Evolutionary conservation across 768 basidiomycete species (phyloP).

Genomic region (Neoboletus magnificus): DNA sequence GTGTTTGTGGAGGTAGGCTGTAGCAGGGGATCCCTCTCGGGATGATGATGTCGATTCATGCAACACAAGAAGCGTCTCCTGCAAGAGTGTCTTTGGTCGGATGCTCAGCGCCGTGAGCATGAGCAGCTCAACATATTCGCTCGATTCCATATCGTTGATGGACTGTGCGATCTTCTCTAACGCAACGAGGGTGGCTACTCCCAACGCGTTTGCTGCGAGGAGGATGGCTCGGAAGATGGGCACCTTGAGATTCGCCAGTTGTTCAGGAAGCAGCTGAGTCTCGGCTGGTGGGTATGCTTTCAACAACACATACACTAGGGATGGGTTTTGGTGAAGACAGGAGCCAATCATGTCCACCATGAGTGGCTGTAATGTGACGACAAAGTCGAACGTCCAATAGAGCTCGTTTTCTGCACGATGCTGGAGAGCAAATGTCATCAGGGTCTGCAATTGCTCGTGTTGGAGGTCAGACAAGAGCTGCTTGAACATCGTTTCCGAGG

Average conservation of each 20-base stretch:
- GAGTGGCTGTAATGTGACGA: slow-evolving; percentile 28
- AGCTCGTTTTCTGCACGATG: slow-evolving; percentile 55
- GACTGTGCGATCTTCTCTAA: slow-evolving; percentile 50
- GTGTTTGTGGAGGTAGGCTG: slow-evolving; percentile 51
- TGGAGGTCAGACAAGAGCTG: slow-evolving; percentile 22
- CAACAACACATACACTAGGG: slow-evolving; percentile 52
- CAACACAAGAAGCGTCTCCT: slow-evolving; percentile 59
- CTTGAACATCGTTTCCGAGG: slow-evolving; percentile 16
- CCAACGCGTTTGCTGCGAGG: slow-evolving; percentile 51
- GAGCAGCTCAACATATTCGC: slow-evolving; percentile 50
- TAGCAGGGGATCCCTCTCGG: slow-evolving; percentile 22
- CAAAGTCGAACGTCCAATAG: slow-evolving; percentile 47
- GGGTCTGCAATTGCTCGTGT: slow-evolving; percentile 14
- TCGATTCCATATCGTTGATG: slow-evolving; percentile 40
- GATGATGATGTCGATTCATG: slow-evolving; percentile 42
- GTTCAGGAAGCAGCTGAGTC: slow-evolving; percentile 31
- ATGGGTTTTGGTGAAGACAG: slow-evolving; percentile 52
- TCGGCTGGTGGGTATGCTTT: slow-evolving; percentile 47
- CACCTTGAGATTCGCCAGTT: slow-evolving; percentile 24
- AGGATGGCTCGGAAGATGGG: slow-evolving; percentile 48
- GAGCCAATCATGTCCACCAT: slow-evolving; percentile 31
- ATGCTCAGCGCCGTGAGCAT: slow-evolving; percentile 51
- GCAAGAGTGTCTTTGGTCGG: slow-evolving; percentile 48
- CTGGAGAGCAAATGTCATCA: slow-evolving; percentile 30
- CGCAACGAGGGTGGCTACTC: slow-evolving; percentile 55